Percentiles rank a stretch among this genome's conserved stretches.
Conservation (phyloP, 1,284 basidiomycete genomes). For the Trichosporon sp. region DNA sequence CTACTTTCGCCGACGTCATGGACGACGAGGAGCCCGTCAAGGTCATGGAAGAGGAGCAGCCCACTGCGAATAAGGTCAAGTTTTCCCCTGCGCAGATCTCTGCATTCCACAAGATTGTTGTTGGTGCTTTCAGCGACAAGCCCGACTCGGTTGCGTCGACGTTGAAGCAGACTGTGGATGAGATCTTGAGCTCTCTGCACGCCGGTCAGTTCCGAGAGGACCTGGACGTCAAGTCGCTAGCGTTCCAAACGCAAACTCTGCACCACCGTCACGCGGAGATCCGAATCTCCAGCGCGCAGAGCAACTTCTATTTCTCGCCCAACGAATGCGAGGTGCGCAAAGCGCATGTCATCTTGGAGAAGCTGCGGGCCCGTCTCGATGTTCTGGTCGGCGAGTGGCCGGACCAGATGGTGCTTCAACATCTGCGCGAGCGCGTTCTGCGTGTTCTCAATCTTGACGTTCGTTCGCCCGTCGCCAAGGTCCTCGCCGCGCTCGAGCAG, state of each 20-base stretch:
- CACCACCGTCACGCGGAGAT: conserved; percentile 38
- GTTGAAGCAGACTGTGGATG: conserved; percentile 23
- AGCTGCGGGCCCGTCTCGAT: conserved; percentile 56
- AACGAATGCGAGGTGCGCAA: conserved; percentile 67
- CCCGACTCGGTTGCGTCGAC: conserved; percentile 4
- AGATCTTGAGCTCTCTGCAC: conserved; percentile 24
- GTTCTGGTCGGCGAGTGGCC: conserved; percentile 77
- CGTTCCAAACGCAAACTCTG: conserved; percentile 33
- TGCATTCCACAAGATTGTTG: conserved; percentile 30
- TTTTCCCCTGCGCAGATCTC: conserved; percentile 23
- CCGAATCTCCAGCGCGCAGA: conserved; percentile 48
- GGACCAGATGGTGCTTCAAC: conserved; percentile 91
- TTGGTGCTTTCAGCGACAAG: conserved; percentile 18
- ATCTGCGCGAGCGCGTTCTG: conserved; percentile 72
- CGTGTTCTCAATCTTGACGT: conserved; percentile 62
- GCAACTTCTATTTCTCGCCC: conserved; percentile 72
- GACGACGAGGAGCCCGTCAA: conserved; percentile 16
- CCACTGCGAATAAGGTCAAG: conserved; percentile 15
- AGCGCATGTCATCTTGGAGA: conserved; percentile 54
- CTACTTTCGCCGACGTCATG: conserved; percentile 63
- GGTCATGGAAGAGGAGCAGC: conserved; percentile 12
- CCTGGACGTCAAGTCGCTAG: conserved; percentile 32
- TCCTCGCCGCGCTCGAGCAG: conserved; percentile 79
- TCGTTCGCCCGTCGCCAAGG: conserved; percentile 70
- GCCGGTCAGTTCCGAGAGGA: conserved; percentile 22